Evolutionary conservation across 768 basidiomycete species (phyloP).

Genomic region (Fomitopsis pulvina): DNA sequence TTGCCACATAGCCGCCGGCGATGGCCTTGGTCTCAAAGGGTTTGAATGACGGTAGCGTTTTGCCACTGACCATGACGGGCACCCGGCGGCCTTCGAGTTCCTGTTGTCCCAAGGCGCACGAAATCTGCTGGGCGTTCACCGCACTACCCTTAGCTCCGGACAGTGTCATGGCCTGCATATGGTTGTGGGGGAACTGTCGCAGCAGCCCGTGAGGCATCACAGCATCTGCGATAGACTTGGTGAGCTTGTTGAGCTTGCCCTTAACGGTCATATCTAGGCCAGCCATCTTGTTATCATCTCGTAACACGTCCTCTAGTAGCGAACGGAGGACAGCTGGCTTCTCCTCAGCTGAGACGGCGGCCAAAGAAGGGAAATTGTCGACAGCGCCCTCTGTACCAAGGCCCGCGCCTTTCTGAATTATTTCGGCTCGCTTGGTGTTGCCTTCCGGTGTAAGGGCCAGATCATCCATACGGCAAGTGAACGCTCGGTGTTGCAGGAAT

Average conservation of each 20-base stretch:
- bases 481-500: constrained; percentile 93
- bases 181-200: constrained; percentile 93
- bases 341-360: constrained; percentile 42
- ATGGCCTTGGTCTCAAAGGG: constrained; percentile 97
- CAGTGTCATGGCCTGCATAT: constrained; percentile 99
- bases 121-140: constrained; percentile 96
- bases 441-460: constrained; percentile 82
- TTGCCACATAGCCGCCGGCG: constrained; percentile 96
- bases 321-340: constrained; percentile 48
- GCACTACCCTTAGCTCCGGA: constrained; percentile 98
- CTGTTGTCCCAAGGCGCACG: constrained; percentile 96
- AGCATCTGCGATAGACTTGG: constrained; percentile 82
- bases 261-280: constrained; percentile 92
- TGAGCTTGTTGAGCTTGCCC: constrained; percentile 77
- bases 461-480: constrained; percentile 99
- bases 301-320: constrained; percentile 85
- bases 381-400: constrained; percentile 86
- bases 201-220: constrained; percentile 83
- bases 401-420: constrained; percentile 60
- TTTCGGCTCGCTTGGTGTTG: constrained; percentile 57
- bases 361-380: constrained; percentile 81
- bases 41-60: constrained; percentile 95
- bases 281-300: constrained; percentile 96
- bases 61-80: constrained; percentile 98
- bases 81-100: constrained; percentile 98